Evolutionary conservation across 257 asterid species (phyloP).

Genomic region (Rubia yunnanensis): DNA sequence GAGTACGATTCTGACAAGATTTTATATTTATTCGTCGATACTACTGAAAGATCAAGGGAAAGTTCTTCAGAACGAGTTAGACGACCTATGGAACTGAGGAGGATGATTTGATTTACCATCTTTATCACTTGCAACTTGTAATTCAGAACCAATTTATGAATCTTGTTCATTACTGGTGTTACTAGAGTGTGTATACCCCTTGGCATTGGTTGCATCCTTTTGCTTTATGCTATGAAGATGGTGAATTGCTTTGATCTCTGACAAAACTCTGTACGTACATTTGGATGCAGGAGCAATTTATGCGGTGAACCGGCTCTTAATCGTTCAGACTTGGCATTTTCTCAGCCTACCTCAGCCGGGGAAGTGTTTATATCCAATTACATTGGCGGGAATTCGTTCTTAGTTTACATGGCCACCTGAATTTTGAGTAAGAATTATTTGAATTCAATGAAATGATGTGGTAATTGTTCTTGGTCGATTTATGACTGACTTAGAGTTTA

Average conservation of each 20-base stretch:
- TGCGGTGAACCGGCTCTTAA: conserved; percentile 31
- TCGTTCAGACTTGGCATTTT: conserved; percentile 43
- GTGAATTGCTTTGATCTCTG: background rate
- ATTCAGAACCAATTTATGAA: background rate
- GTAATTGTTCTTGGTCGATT: background rate
- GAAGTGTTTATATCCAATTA: conserved; percentile 55
- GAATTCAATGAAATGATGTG: background rate
- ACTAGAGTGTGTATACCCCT: background rate
- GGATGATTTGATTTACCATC: background rate
- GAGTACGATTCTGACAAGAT: background rate
- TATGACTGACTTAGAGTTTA: no score
- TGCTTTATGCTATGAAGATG: background rate
- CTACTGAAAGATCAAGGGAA: background rate
- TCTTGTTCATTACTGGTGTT: background rate
- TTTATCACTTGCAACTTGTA: background rate
- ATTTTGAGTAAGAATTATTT: conserved; percentile 14
- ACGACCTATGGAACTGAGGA: background rate
- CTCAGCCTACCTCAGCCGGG: conserved; percentile 71
- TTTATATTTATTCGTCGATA: background rate
- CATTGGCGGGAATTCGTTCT: conserved; percentile 39
- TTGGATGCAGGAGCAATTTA: conserved; percentile 55
- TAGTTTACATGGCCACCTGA: conserved; percentile 44
- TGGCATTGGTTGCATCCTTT: background rate
- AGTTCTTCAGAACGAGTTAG: background rate
- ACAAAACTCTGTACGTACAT: background rate